Base-by-base conservation (phyloP, 2,329 filamentous ascomycete genomes). In the Basipetospora chlamydospora region DNA sequence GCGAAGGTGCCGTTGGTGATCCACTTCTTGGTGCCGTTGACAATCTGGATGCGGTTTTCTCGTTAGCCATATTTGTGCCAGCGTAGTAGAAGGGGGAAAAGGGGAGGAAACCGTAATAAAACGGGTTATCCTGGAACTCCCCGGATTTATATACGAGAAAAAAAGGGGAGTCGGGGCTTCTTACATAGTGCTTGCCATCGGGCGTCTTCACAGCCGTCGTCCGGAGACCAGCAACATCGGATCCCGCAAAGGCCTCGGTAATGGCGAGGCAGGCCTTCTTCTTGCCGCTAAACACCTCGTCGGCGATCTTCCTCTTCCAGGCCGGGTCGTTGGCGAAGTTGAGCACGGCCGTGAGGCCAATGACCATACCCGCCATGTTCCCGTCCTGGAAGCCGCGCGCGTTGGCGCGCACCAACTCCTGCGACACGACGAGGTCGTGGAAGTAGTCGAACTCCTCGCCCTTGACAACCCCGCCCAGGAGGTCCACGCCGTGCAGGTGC, bases 201-300 rank as follows among this genome's bases (percentile, higher is more conserved):
- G 74, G 58, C 0, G 79, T 84, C 62, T 85, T 84, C 46, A 68
- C 68, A 2, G 82, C 83, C 0, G 82, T 90, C 0, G 84, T 90
- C 42, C 80, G 68, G 26, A 92, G 64, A 12, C 80, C 76, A 11
- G 84, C 81, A 4, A 92, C 84, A 54, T 92, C 85, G 26, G 57
- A 60, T 13, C 37, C 84, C 12, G 84, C 84, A 57, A 92, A 90
- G 0, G 85, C 84, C 58, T 93, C 85, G 1, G 84, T 90, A 50
- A 92, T 85, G 37, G 84, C 84, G 3, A 93, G 64, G 51, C 80
- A 88, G 52, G 90, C 84, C 66, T 87, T 87, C 72, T 90, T 90
- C 66, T 77, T 73, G 41, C 84, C 84, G 31, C 69, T 73, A 45
- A 92, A 69, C 31, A 84, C 77, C 48, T 90, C 81, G 25, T 75